Evolutionary conservation across 2,329 filamentous ascomycete genomes (phyloP).

Genomic region (Elsinoe ampelina): DNA sequence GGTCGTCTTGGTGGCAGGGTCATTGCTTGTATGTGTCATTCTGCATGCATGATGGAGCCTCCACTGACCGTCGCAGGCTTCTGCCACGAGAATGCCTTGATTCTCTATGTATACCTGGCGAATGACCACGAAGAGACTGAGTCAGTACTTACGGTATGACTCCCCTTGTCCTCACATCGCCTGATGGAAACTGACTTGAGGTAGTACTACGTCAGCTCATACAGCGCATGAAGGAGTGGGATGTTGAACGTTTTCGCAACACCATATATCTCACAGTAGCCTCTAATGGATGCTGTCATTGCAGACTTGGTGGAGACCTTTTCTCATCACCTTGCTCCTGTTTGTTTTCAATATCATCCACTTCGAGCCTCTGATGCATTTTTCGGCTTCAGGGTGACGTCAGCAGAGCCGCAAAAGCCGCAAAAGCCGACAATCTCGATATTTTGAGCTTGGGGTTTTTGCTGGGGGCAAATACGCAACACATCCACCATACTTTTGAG

Average conservation of each 20-base stretch:
- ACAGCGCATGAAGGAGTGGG: slow-evolving; percentile 31
- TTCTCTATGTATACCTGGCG: slow-evolving; percentile 73
- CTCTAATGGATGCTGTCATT: too few relatives aligned
- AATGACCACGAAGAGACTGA: slow-evolving; percentile 63
- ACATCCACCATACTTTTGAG: too few relatives aligned
- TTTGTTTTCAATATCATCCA: too few relatives aligned
- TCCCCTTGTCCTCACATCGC: background rate
- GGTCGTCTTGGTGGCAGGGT: slow-evolving; percentile 81
- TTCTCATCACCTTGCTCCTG: too few relatives aligned
- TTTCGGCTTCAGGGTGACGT: background rate
- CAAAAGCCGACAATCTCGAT: too few relatives aligned
- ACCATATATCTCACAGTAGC: too few relatives aligned
- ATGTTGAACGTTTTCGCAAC: too few relatives aligned
- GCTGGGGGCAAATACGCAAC: too few relatives aligned
- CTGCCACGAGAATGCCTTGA: slow-evolving; percentile 67
- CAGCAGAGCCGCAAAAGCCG: background rate
- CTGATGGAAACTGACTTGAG: slow-evolving; percentile 18
- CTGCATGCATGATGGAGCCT: background rate
- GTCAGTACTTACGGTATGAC: slow-evolving; percentile 63
- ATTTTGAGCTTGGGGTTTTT: too few relatives aligned
- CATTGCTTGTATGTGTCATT: slow-evolving; percentile 63
- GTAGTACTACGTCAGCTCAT: slow-evolving; percentile 52
- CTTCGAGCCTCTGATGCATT: too few relatives aligned
- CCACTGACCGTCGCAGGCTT: slow-evolving; percentile 43
- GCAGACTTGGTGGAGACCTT: too few relatives aligned